These are phyloP conservation scores for Avena eriantha DNA, from an alignment of 176 grass and related monocot species.

Conservation along the genomic window DNA sequence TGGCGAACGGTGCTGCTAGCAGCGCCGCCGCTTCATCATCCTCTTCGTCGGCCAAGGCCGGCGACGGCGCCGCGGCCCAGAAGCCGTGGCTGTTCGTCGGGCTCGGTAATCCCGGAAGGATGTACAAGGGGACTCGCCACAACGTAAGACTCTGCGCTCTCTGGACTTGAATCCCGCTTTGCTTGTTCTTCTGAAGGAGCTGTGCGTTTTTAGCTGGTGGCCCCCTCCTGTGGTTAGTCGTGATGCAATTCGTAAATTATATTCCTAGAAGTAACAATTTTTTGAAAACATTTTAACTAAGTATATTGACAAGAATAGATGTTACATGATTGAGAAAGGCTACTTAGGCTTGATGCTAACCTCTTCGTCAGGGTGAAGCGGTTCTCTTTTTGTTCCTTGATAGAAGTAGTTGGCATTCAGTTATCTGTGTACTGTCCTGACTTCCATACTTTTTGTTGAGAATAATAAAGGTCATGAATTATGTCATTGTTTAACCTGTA, in stretches of 20 bases:
- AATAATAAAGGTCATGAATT: neutral
- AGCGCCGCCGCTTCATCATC: neutral
- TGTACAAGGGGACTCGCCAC: constrained; percentile 88
- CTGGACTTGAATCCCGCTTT: neutral
- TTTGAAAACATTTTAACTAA: too few relatives aligned
- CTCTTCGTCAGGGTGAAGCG: neutral
- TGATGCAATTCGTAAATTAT: neutral
- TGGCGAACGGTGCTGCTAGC: neutral
- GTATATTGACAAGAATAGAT: neutral
- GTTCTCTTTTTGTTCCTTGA: neutral
- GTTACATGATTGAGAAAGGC: neutral
- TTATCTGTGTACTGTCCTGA: neutral
- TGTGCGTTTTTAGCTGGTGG: neutral
- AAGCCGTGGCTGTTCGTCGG: constrained; percentile 93
- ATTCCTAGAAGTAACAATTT: neutral
- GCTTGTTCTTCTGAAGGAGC: neutral
- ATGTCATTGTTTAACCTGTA: neutral
- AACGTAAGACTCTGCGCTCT: constrained; percentile 56
- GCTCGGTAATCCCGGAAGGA: constrained; percentile 93
- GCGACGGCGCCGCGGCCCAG: constrained; percentile 27
- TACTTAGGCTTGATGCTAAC: neutral
- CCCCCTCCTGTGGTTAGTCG: neutral
- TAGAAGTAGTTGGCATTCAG: too few relatives aligned
- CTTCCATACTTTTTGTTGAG: neutral
- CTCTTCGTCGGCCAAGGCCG: constrained; percentile 42